Conservation (phyloP, 352 stramenopile species). For the Pythium volutum region DNA sequence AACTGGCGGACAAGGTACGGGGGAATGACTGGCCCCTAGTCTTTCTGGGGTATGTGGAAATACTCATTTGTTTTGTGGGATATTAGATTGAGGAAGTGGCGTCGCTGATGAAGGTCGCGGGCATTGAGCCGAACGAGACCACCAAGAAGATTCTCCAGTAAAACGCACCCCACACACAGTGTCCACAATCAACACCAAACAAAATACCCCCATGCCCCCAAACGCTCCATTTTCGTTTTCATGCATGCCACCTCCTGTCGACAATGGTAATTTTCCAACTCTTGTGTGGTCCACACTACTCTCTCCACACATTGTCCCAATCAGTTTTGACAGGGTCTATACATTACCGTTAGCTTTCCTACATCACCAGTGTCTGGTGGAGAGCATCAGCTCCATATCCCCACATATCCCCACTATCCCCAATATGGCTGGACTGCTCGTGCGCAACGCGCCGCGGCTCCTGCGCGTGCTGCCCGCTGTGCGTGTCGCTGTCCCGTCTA, state of each 20-base stretch:
- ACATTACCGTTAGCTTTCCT: slow-evolving; percentile 14
- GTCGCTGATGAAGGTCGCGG: slow-evolving; percentile 71
- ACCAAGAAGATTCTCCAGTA: slow-evolving; percentile 84
- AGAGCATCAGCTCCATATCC: neutral
- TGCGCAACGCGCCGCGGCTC: neutral
- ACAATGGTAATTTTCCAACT: neutral
- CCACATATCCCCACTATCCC: neutral
- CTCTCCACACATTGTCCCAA: neutral
- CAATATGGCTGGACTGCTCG: slow-evolving; percentile 2
- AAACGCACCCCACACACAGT: neutral
- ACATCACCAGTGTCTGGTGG: slow-evolving; percentile 7
- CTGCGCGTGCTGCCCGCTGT: slow-evolving; percentile 1
- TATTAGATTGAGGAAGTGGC: slow-evolving; percentile 66
- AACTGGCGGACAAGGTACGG: slow-evolving; percentile 60
- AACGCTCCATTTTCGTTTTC: no score
- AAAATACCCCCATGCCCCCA: neutral
- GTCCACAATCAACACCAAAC: neutral
- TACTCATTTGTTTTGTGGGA: neutral
- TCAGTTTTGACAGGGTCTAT: neutral
- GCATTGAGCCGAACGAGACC: slow-evolving; percentile 77
- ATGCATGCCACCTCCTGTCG: neutral
- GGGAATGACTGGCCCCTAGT: no score
- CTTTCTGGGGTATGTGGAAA: neutral
- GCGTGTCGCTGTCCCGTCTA: neutral
- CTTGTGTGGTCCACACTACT: neutral